These are phyloP conservation scores for Fragaria nilgerrensis DNA, from an alignment of 306 rosid genomes.

Conservation along the genomic window DNA sequence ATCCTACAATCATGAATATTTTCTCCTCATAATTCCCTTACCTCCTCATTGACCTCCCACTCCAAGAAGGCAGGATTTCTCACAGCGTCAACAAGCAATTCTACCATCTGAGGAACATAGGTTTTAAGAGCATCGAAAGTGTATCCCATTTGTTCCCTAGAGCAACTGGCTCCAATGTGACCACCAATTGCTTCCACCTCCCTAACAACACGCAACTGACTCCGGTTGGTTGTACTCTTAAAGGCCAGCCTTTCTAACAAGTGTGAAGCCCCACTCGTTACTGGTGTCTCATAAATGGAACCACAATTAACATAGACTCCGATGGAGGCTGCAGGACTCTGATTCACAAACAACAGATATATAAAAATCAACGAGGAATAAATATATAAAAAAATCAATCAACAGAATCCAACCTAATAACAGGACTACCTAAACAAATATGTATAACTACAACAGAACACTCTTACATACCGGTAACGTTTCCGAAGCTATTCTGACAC, in stretches of 20 bases:
- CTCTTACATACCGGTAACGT: conserved; percentile 51
- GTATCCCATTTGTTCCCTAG: conserved; percentile 97
- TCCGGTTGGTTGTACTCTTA: conserved; percentile 86
- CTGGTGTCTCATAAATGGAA: conserved; percentile 81
- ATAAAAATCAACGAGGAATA: background rate
- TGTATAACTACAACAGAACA: conserved; percentile 6
- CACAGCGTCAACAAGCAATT: conserved; percentile 75
- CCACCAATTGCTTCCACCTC: conserved; percentile 97
- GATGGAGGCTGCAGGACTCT: conserved; percentile 90
- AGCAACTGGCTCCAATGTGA: conserved; percentile 82
- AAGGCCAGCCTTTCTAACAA: conserved; percentile 93
- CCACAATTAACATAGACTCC: conserved; percentile 85
- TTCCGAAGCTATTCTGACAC: conserved; percentile 81
- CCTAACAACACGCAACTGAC: conserved; percentile 92
- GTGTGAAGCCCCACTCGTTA: conserved; percentile 83
- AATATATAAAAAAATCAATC: conserved; percentile 1
- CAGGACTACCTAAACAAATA: background rate
- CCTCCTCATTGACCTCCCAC: conserved; percentile 99
- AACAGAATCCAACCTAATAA: background rate
- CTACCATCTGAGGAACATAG: conserved; percentile 92
- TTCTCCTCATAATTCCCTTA: conserved; percentile 25
- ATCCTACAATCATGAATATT: background rate
- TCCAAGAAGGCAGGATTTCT: conserved; percentile 93
- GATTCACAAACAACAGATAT: conserved; percentile 28
- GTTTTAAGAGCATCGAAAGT: conserved; percentile 91